A percentile compares a stretch with the other conserved stretches of the same genome.
Evolutionary conservation across 805 yeast species (phyloP).

Genomic region (Lipomyces chichibuensis): DNA sequence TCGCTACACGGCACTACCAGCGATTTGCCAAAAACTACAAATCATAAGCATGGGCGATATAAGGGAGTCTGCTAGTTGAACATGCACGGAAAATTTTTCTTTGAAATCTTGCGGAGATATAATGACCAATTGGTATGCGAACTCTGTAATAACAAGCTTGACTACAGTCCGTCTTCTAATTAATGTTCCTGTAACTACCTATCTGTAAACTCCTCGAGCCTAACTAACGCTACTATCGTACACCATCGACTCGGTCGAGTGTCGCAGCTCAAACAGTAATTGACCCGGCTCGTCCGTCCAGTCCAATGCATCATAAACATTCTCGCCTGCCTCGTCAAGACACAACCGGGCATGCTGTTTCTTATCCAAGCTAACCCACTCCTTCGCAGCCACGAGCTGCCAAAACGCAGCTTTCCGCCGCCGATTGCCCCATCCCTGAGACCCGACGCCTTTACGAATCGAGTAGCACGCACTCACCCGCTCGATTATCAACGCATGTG

Average conservation of each 20-base stretch:
- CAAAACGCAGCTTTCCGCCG: conserved; percentile 76
- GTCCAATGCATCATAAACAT: conserved; percentile 40
- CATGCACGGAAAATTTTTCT: neutral
- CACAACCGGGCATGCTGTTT: conserved; percentile 42
- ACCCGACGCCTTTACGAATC: conserved; percentile 33
- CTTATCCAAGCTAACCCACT: conserved; percentile 55
- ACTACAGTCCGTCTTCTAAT: neutral
- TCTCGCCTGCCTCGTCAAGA: conserved; percentile 40
- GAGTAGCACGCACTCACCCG: conserved; percentile 58
- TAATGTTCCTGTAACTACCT: neutral
- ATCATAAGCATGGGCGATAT: conserved; percentile 29
- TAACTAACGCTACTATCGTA: conserved; percentile 21
- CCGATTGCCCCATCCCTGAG: conserved; percentile 50
- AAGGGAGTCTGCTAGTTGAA: conserved; percentile 30
- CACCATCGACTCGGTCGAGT: conserved; percentile 31
- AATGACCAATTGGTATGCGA: neutral
- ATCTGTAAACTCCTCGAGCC: neutral
- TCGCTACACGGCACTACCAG: conserved; percentile 13
- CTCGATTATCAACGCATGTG: conserved; percentile 57
- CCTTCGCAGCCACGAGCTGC: conserved; percentile 71
- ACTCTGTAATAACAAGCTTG: neutral
- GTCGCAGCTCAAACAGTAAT: conserved; percentile 27
- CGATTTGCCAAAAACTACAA: conserved; percentile 2
- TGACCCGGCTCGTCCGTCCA: conserved; percentile 33
- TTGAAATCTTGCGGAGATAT: neutral